phyloP scores from a whole-genome alignment of 495 filamentous ascomycete species.

The Penicillium angulare region DNA sequence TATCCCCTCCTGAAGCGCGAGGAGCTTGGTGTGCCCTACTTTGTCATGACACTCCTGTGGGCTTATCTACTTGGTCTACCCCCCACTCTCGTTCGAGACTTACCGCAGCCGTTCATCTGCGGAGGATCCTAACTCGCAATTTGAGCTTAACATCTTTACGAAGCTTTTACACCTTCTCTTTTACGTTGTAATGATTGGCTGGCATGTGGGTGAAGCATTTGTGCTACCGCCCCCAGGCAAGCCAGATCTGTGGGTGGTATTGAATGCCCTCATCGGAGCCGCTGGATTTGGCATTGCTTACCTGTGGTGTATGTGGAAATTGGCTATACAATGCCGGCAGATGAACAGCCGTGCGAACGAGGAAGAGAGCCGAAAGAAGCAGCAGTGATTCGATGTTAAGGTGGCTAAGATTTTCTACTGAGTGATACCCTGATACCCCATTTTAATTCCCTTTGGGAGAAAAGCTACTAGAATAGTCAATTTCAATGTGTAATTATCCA shows the following conservation, averaged over 20 bases:
- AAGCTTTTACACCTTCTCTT: conserved; percentile 69
- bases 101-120: conserved; percentile 51
- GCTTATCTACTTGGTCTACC: conserved; percentile 86
- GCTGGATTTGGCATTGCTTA: conserved; percentile 85
- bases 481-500: background rate
- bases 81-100: conserved; percentile 64
- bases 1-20: conserved; percentile 87
- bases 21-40: conserved; percentile 79
- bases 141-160: conserved; percentile 49
- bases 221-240: conserved; percentile 66
- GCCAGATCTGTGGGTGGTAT: conserved; percentile 91
- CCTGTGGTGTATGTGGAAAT: conserved; percentile 78
- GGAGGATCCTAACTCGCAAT: conserved; percentile 36
- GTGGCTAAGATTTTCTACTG: conserved; percentile 2
- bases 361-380: conserved; percentile 40
- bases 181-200: conserved; percentile 71
- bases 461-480: background rate
- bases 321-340: conserved; percentile 58
- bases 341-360: conserved; percentile 25
- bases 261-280: conserved; percentile 81
- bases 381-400: conserved; percentile 28
- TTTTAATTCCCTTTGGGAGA: background rate
- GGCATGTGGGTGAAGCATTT: conserved; percentile 75
- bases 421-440: no score
- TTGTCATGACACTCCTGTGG: conserved; percentile 81